Conservation (phyloP, 2,329 filamentous ascomycete species). For the Colletotrichum plurivorum region DNA sequence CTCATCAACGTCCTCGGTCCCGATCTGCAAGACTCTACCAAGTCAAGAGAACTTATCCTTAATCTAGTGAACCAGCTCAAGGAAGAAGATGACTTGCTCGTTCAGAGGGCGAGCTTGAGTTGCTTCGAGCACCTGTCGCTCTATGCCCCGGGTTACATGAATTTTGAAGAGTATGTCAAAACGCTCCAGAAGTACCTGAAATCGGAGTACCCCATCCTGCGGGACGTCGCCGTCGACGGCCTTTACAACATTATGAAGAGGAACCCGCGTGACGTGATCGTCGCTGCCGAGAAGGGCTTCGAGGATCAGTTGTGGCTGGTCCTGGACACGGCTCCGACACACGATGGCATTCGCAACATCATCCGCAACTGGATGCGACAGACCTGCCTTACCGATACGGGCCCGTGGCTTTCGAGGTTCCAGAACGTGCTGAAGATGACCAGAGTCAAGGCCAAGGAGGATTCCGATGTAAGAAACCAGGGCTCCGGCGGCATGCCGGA, state of each 20-base stretch:
- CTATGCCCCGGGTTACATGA: conserved; percentile 90
- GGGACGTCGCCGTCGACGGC: conserved; percentile 87
- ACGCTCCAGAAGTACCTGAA: conserved; percentile 84
- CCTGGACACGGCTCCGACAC: conserved; percentile 82
- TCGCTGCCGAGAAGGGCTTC: conserved; percentile 81
- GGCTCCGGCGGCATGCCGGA: conserved; percentile 74
- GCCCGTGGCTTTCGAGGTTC: conserved; percentile 89
- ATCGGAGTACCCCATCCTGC: conserved; percentile 77
- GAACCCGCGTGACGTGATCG: conserved; percentile 85
- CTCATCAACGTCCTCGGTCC: conserved; percentile 96
- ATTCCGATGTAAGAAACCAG: conserved; percentile 59
- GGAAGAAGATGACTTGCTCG: conserved; percentile 71
- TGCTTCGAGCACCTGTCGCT: conserved; percentile 93
- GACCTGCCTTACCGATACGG: conserved; percentile 84
- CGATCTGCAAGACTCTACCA: conserved; percentile 92
- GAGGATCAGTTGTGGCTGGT: conserved; percentile 95
- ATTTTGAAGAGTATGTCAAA: conserved; percentile 87
- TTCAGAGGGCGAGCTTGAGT: conserved; percentile 82
- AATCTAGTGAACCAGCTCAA: conserved; percentile 88
- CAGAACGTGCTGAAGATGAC: conserved; percentile 93
- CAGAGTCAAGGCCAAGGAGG: conserved; percentile 74
- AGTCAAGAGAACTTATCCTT: conserved; percentile 92
- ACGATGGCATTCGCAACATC: conserved; percentile 87
- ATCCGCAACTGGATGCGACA: conserved; percentile 95
- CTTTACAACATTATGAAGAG: conserved; percentile 96